Conservation (phyloP, 2,329 filamentous ascomycete genomes). For the Diaporthe eres region DNA sequence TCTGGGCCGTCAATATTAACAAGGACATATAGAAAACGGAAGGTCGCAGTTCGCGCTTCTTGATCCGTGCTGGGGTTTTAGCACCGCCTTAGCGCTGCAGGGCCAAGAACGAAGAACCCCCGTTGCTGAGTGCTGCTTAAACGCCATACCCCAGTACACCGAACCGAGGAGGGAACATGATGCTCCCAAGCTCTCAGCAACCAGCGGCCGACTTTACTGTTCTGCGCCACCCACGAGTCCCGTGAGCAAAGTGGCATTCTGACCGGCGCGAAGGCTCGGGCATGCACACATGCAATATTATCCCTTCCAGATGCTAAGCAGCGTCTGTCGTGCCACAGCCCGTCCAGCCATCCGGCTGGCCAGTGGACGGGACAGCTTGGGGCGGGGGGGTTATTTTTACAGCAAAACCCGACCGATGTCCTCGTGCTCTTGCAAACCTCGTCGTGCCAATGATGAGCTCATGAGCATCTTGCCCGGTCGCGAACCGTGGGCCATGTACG, state of each 20-base stretch:
- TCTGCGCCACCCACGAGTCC: not conserved
- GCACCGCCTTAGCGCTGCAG: slow-evolving; percentile 20
- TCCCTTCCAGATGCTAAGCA: not conserved
- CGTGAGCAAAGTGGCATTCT: not conserved
- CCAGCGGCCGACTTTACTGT: not conserved
- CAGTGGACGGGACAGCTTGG: not conserved
- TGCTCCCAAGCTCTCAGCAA: not conserved
- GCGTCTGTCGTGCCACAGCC: not conserved
- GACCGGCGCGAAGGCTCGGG: not conserved
- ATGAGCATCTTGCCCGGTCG: not conserved
- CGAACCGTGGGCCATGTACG: not conserved
- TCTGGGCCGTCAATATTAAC: not conserved
- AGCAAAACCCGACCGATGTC: not conserved
- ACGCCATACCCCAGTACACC: not conserved
- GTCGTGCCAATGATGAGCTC: not conserved
- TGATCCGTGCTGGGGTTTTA: not conserved
- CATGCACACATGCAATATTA: not conserved
- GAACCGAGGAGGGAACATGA: not conserved
- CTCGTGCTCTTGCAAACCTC: not conserved
- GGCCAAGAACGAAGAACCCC: slow-evolving; percentile 15
- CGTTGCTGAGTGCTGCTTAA: not conserved
- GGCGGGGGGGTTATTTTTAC: not conserved
- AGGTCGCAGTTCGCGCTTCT: slow-evolving; percentile 10
- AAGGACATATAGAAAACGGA: not conserved
- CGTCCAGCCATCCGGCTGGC: not conserved